Evolutionary conservation across 768 basidiomycete genomes (phyloP), one percentile per base, ranked within the genome.

Genomic region (Mycena sanguinolenta): DNA sequence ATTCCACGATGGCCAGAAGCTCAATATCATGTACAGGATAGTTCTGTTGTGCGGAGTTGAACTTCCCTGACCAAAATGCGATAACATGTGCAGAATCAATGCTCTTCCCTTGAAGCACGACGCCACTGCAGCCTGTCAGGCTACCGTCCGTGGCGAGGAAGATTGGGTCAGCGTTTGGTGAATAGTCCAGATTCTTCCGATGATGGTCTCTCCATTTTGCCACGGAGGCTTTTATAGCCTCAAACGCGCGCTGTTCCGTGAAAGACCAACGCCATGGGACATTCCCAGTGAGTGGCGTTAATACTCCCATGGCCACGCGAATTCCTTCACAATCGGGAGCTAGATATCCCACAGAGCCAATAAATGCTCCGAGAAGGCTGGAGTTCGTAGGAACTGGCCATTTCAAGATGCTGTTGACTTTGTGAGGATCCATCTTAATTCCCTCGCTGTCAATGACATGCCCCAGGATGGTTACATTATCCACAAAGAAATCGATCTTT

Each of bases 401-500:
- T 19, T 80, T 79, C 0, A 76, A 0, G 0, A 86, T 75, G 0
- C 73, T 58, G 28, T 85, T 81, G 0, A 88, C 84, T 42, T 87
- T 88, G 19, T 82, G n/a, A n/a, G n/a, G n/a, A n/a, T n/a, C n/a
- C n/a, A n/a, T n/a, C n/a, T n/a, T n/a, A n/a, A n/a, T n/a, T 72
- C 84, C 83, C 86, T 86, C 0, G 55, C 63, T 27, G 87, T 84
- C 77, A 1, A 87, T 63, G 0, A 84, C 62, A 6, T 77, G 74
- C 0, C 83, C 82, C 0, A 84, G 69, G 4, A 84, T 60, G 23
- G 80, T 78, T 17, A 83, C 23, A n/a, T 75, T 72, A 0, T 67
- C n/a, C 0, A 65, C 63, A 0, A 85, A 65, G 54, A 85, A 82
- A 0, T 76, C 58, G 0, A 84, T 75, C 65, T 86, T 86, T 0